Percentiles rank a stretch among this genome's conserved stretches.
Conservation (phyloP, 208 protist genomes). For the Leptomonas pyrrhocoris region DNA sequence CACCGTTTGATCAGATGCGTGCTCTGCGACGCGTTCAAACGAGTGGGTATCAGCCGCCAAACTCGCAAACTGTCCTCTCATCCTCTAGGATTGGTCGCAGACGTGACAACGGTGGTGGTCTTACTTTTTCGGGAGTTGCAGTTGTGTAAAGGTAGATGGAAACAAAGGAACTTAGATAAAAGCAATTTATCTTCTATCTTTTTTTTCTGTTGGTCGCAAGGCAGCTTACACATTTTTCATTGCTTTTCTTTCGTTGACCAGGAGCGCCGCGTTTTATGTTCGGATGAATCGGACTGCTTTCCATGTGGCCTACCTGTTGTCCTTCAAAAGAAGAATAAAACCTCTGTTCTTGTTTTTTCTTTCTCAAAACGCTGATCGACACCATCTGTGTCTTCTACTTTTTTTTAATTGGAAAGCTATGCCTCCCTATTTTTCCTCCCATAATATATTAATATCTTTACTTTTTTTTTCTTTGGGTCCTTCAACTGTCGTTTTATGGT, state of each 20-base stretch:
- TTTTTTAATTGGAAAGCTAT: neutral
- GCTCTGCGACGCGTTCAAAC: slow-evolving; percentile 10
- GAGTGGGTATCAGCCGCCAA: neutral
- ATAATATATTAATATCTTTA: neutral
- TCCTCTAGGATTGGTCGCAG: slow-evolving; percentile 16
- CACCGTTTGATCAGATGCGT: slow-evolving; percentile 18
- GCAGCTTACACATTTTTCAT: neutral
- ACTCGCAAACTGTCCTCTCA: neutral
- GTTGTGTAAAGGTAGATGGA: slow-evolving; percentile 1
- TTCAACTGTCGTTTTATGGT: neutral
- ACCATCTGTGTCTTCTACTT: neutral
- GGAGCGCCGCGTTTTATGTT: neutral
- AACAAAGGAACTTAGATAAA: neutral
- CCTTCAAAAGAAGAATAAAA: slow-evolving; percentile 6
- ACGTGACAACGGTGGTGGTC: slow-evolving; percentile 4
- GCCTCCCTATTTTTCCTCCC: slow-evolving; percentile 6
- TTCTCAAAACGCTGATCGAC: neutral
- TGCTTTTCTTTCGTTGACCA: neutral
- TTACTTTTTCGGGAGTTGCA: slow-evolving; percentile 9
- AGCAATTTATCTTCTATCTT: neutral
- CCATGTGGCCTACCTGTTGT: too few species aligned
- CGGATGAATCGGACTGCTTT: too few species aligned
- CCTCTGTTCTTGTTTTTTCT: slow-evolving; percentile 1
- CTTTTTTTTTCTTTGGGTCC: neutral
- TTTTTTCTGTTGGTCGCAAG: slow-evolving; percentile 2